Base-by-base conservation (phyloP, 306 rosid species). In the Vachellia collinsii region DNA sequence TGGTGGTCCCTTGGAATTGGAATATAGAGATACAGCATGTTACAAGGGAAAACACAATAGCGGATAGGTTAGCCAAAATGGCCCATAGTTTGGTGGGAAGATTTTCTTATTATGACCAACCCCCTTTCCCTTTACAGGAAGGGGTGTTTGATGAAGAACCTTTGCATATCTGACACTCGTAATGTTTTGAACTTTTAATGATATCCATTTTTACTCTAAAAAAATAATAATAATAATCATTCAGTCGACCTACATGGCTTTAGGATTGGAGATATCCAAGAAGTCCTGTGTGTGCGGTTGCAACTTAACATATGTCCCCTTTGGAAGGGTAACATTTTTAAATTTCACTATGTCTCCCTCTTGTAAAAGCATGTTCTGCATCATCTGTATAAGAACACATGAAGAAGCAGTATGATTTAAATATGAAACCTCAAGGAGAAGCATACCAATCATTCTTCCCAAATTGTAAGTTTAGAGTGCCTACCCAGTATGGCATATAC, bases 401-500 rank as follows among this genome's bases (percentile, higher is more conserved):
- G 48, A 68, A 56, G 36, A 77, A 75, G 43, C 54, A 79, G 11
- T 83, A 72, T 16, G 50, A 25, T 42, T 51, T 47, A 48, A 42
- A 34, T 66, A 36, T 20, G 44, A 43, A 74, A 70, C 1, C 73
- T 16, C 6, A 42, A 29, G 54, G 42, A 42, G 58, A 68, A 70
- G 22, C 41, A 44, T 36, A 43, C 19, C 66, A 73, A 23, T 41
- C 69, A 38, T 58, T 38, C 61, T 59, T 73, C 42, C 51, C 16
- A 53, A 19, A 51, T 23, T n/a, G 25, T 13, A 3, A 51, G 5
- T 13, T 17, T 42, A 54, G 58, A 38, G 69, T 34, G 22, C 88
- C 76, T 81, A 91, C 93, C 95, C 95, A 91, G 79, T 89, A 85
- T 19, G 94, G 99, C 98, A 95, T 91, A 83, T 93, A 93, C 76